Evolutionary conservation across 2,329 filamentous ascomycete genomes (phyloP), one percentile per base, ranked within the genome.

Genomic region (Aureobasidium melanogenum): DNA sequence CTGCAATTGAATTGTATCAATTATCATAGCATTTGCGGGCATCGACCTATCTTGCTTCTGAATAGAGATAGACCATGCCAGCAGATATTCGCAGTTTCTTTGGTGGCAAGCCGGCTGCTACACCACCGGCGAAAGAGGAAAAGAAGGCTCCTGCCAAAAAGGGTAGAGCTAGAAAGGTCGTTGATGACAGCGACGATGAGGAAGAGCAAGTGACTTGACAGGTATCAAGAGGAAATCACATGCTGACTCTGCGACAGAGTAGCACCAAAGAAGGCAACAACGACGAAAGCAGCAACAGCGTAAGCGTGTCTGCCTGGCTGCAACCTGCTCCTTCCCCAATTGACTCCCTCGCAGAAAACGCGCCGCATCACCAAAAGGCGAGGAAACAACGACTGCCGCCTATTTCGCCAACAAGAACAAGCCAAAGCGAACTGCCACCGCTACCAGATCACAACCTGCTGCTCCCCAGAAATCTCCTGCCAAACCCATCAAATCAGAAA

Each of bases 51-150:
- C 15, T 39, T 5, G 38, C 24, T 56, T 5, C 8, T 12, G 17
- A 3, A 32, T 14, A 56, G 24, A 44, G 5, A 43, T 14, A 44
- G 22, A 58, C 19, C 26, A 96, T 96, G 91, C 85, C 91, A 59
- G 71, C 81, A 65, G 93, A 97, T 75, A 97, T 97, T 70, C 84
- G 92, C 70, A 91, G 82, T 68, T 97, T 97, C 76, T 97, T 97
- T 78, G 86, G 88, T 60, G 85, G 88, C 64, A 91, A 91, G 73
- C 84, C 84, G 56, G 81, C 82, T 65, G 76, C 81, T 47, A 76
- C 82, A 17, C 79, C 82, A 17, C 79, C 69, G 64, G 73, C 80
- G 67, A 62, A 80, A 68, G 58, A 63, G n/a, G 57, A 80, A 68
- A 61, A 65, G 69, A 72, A 66, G 68, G 70, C 58, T 63, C 71